phyloP scores from a whole-genome alignment of 768 basidiomycete genomes.

The Panus rudis region DNA sequence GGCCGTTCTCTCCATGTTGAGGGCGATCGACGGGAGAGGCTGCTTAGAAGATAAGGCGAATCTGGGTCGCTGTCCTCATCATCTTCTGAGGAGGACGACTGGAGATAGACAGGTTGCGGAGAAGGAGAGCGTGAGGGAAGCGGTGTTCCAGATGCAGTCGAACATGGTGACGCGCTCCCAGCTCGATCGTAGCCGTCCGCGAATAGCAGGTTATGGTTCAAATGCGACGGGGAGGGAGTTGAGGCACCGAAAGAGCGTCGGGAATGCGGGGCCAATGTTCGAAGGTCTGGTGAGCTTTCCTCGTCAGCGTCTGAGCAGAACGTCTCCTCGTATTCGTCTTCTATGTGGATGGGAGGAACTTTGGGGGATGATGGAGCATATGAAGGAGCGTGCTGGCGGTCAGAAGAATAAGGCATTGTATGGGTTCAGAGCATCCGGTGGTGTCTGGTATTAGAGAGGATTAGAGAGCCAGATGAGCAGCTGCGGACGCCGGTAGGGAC shows the following conservation, averaged over 20 bases:
- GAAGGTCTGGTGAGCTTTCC: conserved; percentile 2
- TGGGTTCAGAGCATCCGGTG: too few relatives aligned
- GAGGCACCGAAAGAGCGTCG: conserved; percentile 15
- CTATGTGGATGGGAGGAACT: not conserved
- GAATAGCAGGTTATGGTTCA: conserved; percentile 31
- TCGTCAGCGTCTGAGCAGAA: conserved; percentile 3
- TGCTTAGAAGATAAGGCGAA: conserved; percentile 34
- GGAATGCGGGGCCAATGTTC: too few relatives aligned
- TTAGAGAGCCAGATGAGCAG: too few relatives aligned
- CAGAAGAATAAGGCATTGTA: too few relatives aligned
- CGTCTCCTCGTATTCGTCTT: conserved; percentile 11
- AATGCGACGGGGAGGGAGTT: conserved; percentile 17
- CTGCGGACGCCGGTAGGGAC: too few relatives aligned
- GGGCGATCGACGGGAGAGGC: too few relatives aligned
- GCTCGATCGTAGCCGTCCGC: conserved; percentile 12
- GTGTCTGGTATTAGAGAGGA: too few relatives aligned
- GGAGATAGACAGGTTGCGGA: conserved; percentile 49
- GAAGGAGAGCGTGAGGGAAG: conserved; percentile 56
- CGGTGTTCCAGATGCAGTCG: conserved; percentile 38
- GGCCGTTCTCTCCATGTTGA: conserved; percentile 22
- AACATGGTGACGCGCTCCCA: conserved; percentile 18
- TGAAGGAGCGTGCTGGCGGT: too few relatives aligned
- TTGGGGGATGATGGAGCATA: too few relatives aligned
- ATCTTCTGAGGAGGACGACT: conserved; percentile 55
- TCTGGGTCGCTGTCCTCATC: conserved; percentile 38